Evolutionary conservation across 805 yeast species (phyloP).

Genomic region (Wickerhamiella kazuoi): DNA sequence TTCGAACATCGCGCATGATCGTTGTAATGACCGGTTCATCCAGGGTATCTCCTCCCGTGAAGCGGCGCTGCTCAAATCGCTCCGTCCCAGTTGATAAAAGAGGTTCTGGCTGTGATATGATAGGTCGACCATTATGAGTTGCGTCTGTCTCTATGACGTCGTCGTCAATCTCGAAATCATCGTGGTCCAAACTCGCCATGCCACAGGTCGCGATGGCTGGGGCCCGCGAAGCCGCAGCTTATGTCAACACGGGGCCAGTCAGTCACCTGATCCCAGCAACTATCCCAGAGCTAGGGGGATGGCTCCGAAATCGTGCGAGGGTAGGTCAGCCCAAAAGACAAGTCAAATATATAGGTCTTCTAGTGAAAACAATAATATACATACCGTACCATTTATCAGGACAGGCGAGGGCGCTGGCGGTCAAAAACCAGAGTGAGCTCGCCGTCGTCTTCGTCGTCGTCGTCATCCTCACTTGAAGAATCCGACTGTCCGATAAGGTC

Average conservation of each 20-base stretch:
- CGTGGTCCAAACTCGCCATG: not conserved
- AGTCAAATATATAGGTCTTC: no score
- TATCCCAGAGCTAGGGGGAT: no score
- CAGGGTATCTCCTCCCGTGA: slow-evolving; percentile 50
- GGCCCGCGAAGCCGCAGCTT: no score
- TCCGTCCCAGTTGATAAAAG: slow-evolving; percentile 7
- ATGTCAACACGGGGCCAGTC: no score
- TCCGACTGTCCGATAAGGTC: not conserved
- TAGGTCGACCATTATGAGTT: not conserved
- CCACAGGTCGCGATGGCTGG: no score
- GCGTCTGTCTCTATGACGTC: slow-evolving; percentile 7
- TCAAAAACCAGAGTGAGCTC: slow-evolving; percentile 15
- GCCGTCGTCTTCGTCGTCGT: slow-evolving; percentile 12
- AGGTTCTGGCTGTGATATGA: not conserved
- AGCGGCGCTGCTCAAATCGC: slow-evolving; percentile 31
- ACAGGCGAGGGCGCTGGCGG: not conserved
- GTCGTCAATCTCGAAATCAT: slow-evolving; percentile 8
- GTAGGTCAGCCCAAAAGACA: no score
- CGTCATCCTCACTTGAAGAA: not conserved
- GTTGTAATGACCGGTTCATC: slow-evolving; percentile 54
- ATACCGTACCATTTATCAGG: no score
- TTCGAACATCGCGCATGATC: slow-evolving; percentile 28
- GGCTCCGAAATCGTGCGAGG: no score
- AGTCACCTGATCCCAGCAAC: no score
- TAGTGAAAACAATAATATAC: no score